Evolutionary conservation across 176 grass and related monocot genomes (phyloP).

Genomic region (Carex cristatella): DNA sequence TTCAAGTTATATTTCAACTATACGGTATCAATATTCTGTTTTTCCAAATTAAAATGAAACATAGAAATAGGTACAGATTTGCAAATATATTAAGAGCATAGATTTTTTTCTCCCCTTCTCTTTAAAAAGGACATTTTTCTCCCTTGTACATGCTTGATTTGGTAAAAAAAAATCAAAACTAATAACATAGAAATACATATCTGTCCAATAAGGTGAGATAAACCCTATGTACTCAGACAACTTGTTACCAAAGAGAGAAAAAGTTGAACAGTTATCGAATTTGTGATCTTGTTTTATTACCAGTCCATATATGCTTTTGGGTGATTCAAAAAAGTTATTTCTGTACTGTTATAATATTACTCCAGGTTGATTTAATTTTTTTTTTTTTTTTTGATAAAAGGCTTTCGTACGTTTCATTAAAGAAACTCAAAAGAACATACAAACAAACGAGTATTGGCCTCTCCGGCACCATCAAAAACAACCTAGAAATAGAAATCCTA

Average conservation of each 20-base stretch:
- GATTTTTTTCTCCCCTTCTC: background rate
- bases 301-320: background rate
- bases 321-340: conserved; percentile 1
- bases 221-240: background rate
- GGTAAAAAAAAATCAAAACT: background rate
- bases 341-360: background rate
- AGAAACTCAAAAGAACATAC: too few relatives aligned
- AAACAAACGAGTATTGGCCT: too few relatives aligned
- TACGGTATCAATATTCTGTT: background rate
- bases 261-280: background rate
- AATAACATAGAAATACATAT: background rate
- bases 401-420: too few relatives aligned
- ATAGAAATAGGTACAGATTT: background rate
- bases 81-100: background rate
- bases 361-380: background rate
- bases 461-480: too few relatives aligned
- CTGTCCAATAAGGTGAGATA: background rate
- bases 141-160: background rate
- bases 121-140: background rate
- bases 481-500: too few relatives aligned
- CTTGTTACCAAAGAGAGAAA: background rate
- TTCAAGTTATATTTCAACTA: background rate
- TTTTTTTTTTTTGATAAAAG: background rate
- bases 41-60: background rate
- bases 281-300: background rate